Base-by-base conservation (phyloP, 768 basidiomycete genomes). In the Mycena galericulata region DNA sequence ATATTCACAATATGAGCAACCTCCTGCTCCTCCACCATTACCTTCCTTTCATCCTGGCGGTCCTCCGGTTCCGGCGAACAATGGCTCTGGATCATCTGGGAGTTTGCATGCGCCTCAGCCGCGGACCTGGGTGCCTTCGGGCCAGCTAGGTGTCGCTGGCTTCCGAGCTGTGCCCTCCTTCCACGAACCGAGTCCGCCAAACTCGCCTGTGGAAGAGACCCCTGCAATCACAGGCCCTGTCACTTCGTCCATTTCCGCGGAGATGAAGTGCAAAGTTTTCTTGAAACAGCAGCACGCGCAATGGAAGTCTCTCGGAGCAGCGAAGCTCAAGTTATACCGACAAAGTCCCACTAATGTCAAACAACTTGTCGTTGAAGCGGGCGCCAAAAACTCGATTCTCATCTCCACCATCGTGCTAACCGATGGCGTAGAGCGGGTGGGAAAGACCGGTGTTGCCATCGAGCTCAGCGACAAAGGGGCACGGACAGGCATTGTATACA, bases 251-350 rank as follows among this genome's bases (percentile, higher is more conserved):
- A 84, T 99, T 68, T 89, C 93, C 11, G 95, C 94, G 15, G 90
- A 95, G 75, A 97, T 96, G 94, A 96, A 97, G 78, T 98, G 97
- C 87, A 99, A 99, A 79, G 92, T 98, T 26, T 99, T 99, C 82
- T 83, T 98, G 51, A 92, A 99, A 76, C 96, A 97, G 75, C 90
- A 94, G 38, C 97, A 98, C 76, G 92, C 93, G n/a, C 95, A 97
- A 77, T 99, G 98, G 98, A 99, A 98, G 82, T 90, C 94, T 1
- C 84, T 99, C 62, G 98, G 98, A 3, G 84, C 92, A 12, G 96
- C 95, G 17, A 90, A 90, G 73, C 85, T 99, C 70, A 95, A 93
- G 75, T 84, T 99, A 54, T 99, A 96, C 78, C 87, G 85, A 50
- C 90, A 97, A 76, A 84, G 87, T 62, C 95, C 95, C 29, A 94